These are phyloP conservation scores for Penicillium aurantiogriseum DNA, from an alignment of 2,329 filamentous ascomycete genomes.

Conservation along the genomic window DNA sequence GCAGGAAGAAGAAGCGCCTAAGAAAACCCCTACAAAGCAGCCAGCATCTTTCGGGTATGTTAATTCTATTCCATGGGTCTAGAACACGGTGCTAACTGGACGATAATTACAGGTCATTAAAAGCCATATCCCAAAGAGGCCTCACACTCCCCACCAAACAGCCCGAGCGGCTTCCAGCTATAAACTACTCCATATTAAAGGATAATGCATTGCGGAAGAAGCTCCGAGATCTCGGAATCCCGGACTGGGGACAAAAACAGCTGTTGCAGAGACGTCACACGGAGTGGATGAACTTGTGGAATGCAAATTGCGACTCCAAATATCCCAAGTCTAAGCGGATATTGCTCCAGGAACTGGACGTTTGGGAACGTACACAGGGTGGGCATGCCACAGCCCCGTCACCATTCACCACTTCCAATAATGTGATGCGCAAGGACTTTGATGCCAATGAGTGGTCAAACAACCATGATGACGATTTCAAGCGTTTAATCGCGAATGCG, in stretches of 20 bases:
- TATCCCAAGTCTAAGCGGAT: constrained; percentile 68
- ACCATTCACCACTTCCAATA: constrained; percentile 22
- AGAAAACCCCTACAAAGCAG: constrained; percentile 17
- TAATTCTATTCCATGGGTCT: not conserved
- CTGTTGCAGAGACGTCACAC: constrained; percentile 77
- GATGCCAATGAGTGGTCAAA: constrained; percentile 73
- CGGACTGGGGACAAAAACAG: constrained; percentile 63
- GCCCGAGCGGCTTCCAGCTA: constrained; percentile 68
- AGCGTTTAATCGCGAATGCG: constrained; percentile 74
- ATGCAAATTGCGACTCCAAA: constrained; percentile 89
- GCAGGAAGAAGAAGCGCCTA: constrained; percentile 1
- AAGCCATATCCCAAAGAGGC: constrained; percentile 18
- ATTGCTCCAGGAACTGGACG: constrained; percentile 73
- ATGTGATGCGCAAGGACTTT: constrained; percentile 84
- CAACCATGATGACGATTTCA: constrained; percentile 72
- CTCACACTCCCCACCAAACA: constrained; percentile 33
- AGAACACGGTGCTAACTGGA: constrained; percentile 18
- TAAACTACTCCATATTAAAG: constrained; percentile 86
- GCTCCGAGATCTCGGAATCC: constrained; percentile 74
- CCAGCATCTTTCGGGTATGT: constrained; percentile 30
- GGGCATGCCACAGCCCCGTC: constrained; percentile 49
- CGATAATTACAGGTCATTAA: constrained; percentile 22
- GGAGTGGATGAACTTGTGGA: constrained; percentile 95
- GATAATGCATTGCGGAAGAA: constrained; percentile 77
- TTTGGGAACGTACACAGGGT: constrained; percentile 84